Evolutionary conservation across 2,329 filamentous ascomycete genomes (phyloP).

Genomic region (Stemphylium beticola): DNA sequence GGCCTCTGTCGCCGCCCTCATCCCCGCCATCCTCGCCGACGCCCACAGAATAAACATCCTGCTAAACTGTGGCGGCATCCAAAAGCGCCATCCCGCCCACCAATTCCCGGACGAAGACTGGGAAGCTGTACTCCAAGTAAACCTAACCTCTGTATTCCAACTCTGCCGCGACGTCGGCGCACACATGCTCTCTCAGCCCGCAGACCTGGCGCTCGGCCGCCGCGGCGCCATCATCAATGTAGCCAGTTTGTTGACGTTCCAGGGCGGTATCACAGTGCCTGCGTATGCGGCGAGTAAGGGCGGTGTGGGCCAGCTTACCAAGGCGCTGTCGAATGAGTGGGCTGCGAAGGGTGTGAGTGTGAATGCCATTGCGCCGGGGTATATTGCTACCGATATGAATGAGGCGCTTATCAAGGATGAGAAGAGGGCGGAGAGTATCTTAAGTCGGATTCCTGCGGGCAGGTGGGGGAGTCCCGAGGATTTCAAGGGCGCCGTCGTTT

Average conservation of each 20-base stretch:
- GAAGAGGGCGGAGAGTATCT: slow-evolving; percentile 73
- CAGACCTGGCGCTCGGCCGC: slow-evolving; percentile 57
- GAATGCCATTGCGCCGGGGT: slow-evolving; percentile 88
- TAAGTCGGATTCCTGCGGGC: slow-evolving; percentile 80
- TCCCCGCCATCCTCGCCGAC: slow-evolving; percentile 66
- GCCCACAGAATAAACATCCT: slow-evolving; percentile 74
- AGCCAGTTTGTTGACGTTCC: slow-evolving; percentile 79
- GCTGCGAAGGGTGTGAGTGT: slow-evolving; percentile 77
- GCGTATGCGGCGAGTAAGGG: slow-evolving; percentile 89
- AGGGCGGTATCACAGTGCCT: slow-evolving; percentile 86
- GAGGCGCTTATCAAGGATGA: slow-evolving; percentile 76
- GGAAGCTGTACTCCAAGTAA: slow-evolving; percentile 83
- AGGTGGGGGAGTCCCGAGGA: slow-evolving; percentile 85
- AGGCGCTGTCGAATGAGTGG: slow-evolving; percentile 88
- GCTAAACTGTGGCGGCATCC: slow-evolving; percentile 86
- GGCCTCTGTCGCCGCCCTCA: slow-evolving; percentile 65
- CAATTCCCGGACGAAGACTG: slow-evolving; percentile 79
- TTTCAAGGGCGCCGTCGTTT: slow-evolving; percentile 83
- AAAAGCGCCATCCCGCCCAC: slow-evolving; percentile 76
- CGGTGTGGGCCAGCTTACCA: slow-evolving; percentile 82
- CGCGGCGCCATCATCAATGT: slow-evolving; percentile 83
- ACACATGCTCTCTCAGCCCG: slow-evolving; percentile 71
- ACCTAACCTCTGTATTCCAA: slow-evolving; percentile 81
- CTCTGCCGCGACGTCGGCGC: slow-evolving; percentile 77
- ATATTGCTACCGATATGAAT: slow-evolving; percentile 96